Base-by-base conservation (phyloP, 352 stramenopile genomes). In the Pythium aphanidermatum region DNA sequence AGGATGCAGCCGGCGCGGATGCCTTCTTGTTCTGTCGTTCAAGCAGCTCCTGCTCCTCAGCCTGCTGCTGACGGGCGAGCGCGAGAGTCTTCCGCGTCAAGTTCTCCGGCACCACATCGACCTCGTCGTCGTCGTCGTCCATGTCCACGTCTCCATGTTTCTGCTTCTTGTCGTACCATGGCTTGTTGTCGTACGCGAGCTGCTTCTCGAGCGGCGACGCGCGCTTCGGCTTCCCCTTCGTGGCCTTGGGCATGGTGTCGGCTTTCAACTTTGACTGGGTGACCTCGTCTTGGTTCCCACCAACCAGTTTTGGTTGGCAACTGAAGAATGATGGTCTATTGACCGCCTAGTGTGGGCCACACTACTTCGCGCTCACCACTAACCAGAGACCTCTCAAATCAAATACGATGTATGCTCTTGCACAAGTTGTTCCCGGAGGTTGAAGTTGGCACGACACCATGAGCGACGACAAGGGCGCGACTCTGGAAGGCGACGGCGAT, bases 121-220 rank as follows among this genome's bases (percentile, higher is more conserved):
- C 72, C 32, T 86, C 70, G 20, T 85, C 71, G 25, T 78, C 68
- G 23, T 87, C 78, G 42, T 66, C 79, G 50, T 85, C 75, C 26
- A 68, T 63, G 36, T 84, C 60, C 14, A 60, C 63, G 24, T 63
- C 20, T 35, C 49, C 19, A 20, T 73, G 72, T 34, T 52, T 56
- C 4, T 47, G 44, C 53, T 67, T 71, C 56, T 72, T 76, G 46
- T 92, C 77, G 43, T 86, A 94, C 80, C 81, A 92, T 16, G 82
- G 79, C 68, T 87, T 94, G 48, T 82, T 77, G 59, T 94, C 82
- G 55, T 68, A 88, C 36, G 79, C 79, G 24, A 94, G 61, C 55
- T 94, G 82, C 69, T 91, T 91, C 60, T 91, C 82, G 28, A 94
- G 68, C 66, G 82, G 79, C 59, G 74, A 86, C 44, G 82, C 71